Evolutionary conservation across 108 stramenopile species (phyloP).

Genomic region (Cyclotella baltica): DNA sequence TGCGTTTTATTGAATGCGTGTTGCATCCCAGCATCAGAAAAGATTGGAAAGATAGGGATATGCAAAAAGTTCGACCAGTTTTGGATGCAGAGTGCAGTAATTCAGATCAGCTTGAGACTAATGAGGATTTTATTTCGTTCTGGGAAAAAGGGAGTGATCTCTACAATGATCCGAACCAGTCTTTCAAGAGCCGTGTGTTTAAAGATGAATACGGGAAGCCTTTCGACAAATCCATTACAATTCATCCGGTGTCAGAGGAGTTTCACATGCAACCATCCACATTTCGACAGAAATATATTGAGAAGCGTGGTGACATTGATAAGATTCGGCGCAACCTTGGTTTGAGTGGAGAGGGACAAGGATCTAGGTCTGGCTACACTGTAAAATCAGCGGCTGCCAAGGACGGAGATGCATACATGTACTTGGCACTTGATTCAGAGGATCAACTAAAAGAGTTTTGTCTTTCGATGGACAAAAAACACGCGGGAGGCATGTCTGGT

Average conservation of each 20-base stretch:
- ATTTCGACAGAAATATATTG: conserved; percentile 5
- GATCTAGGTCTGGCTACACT: background rate
- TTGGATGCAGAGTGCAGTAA: background rate
- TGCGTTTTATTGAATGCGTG: conserved; percentile 2
- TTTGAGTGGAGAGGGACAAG: conserved; percentile 5
- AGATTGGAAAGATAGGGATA: conserved; percentile 5
- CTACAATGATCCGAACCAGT: background rate
- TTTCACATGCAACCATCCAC: conserved; percentile 4
- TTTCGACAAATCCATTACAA: background rate
- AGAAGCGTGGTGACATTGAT: conserved; percentile 5
- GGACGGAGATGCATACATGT: background rate
- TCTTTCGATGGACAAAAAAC: background rate
- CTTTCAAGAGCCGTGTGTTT: background rate
- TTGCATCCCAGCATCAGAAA: background rate
- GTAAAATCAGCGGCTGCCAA: background rate
- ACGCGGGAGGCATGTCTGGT: background rate
- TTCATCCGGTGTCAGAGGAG: conserved; percentile 8
- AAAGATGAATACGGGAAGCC: background rate
- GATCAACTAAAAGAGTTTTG: background rate
- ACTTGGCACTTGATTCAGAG: conserved; percentile 1
- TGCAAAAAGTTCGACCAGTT: conserved; percentile 1
- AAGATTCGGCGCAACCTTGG: background rate
- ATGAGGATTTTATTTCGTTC: background rate
- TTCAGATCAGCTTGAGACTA: conserved; percentile 4
- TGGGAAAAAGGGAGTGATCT: background rate